phyloP scores from a whole-genome alignment of 1,139 yeast species.

The Fermentozyma sake region DNA sequence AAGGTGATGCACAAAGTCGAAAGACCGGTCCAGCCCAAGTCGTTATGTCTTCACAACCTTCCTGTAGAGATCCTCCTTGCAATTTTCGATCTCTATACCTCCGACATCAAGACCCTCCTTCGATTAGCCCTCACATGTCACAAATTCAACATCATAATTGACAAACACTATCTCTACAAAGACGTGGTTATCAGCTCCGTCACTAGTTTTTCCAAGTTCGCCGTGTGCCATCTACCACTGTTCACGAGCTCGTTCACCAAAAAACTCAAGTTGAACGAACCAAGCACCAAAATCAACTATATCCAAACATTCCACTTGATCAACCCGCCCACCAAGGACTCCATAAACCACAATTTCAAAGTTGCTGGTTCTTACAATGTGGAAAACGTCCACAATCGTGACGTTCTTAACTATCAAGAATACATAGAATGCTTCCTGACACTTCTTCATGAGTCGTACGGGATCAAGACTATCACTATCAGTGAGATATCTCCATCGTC shows the following conservation, averaged over 20 bases:
- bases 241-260: constrained; percentile 5
- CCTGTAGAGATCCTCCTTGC: constrained; percentile 39
- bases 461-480: constrained; percentile 25
- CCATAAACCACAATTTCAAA: constrained; percentile 21
- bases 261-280: constrained; percentile 12
- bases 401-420: constrained; percentile 20
- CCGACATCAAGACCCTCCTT: constrained; percentile 18
- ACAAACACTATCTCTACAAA: constrained; percentile 34
- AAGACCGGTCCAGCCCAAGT: constrained; percentile 19
- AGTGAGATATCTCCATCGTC: constrained; percentile 50
- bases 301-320: constrained; percentile 22
- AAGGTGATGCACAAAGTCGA: constrained; percentile 11
- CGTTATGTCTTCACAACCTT: too few species aligned
- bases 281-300: constrained; percentile 30
- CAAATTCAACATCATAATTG: constrained; percentile 32
- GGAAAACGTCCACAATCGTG: constrained; percentile 18
- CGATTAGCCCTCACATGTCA: constrained; percentile 31
- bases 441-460: constrained; percentile 29
- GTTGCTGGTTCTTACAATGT: constrained; percentile 40
- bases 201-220: constrained; percentile 28
- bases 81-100: constrained; percentile 24
- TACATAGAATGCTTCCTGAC: constrained; percentile 20
- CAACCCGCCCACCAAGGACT: constrained; percentile 31
- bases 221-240: constrained; percentile 21
- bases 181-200: constrained; percentile 21